Evolutionary conservation across 805 yeast genomes (phyloP).

Genomic region (Zygoascus ofunaensis): DNA sequence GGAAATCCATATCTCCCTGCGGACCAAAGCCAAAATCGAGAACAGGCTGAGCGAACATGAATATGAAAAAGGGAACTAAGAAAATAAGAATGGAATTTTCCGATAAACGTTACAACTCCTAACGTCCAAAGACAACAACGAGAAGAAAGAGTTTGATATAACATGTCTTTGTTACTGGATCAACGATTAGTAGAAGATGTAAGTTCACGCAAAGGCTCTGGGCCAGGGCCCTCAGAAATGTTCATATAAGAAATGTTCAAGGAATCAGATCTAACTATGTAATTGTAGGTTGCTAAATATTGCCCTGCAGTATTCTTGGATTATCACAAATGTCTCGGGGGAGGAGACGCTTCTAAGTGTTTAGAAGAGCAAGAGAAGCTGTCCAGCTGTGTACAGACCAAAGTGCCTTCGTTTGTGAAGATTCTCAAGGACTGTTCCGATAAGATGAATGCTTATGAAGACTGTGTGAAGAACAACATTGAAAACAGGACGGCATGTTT

Average conservation of each 20-base stretch:
- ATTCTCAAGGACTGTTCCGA: conserved; percentile 55
- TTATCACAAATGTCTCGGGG: conserved; percentile 64
- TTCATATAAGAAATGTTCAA: not conserved
- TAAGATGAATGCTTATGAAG: conserved; percentile 53
- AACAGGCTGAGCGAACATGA: too few species aligned
- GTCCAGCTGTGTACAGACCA: conserved; percentile 51
- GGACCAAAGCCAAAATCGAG: too few species aligned
- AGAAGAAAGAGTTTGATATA: too few species aligned
- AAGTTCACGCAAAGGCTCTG: conserved; percentile 23
- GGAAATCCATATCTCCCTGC: too few species aligned
- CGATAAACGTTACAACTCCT: too few species aligned
- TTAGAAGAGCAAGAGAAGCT: conserved; percentile 45
- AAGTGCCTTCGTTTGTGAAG: conserved; percentile 63
- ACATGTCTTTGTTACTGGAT: conserved; percentile 50
- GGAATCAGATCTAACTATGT: not conserved
- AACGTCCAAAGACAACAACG: too few species aligned
- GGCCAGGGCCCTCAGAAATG: too few species aligned
- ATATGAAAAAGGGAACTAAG: too few species aligned
- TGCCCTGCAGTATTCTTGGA: conserved; percentile 68
- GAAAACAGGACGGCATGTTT: conserved; percentile 44
- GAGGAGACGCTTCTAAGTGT: conserved; percentile 46
- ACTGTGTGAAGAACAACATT: conserved; percentile 45
- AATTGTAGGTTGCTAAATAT: conserved; percentile 46
- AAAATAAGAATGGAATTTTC: too few species aligned
- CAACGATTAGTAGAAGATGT: conserved; percentile 70